Percentiles rank a stretch among this genome's conserved stretches.
These are phyloP conservation scores for Phylloporus sp. DNA, from an alignment of 1,284 basidiomycete genomes.

Conservation along the genomic window DNA sequence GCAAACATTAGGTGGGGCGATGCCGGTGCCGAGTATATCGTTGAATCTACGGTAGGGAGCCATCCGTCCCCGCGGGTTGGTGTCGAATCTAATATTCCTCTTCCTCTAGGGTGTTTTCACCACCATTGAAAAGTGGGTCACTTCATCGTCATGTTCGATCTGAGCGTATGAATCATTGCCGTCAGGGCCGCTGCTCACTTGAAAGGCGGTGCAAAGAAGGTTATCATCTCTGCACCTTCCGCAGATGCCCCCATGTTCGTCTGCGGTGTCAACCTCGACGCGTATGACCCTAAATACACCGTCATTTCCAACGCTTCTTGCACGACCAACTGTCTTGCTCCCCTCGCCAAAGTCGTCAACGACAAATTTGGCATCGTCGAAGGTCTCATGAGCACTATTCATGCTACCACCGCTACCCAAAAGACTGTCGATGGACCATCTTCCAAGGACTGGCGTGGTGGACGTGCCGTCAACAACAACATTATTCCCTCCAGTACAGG, in stretches of 20 bases:
- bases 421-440: constrained; percentile 99
- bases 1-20: constrained; percentile 84
- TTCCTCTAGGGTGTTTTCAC: constrained; percentile 91
- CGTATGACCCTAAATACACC: constrained; percentile 90
- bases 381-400: constrained; percentile 99
- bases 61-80: not conserved
- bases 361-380: constrained; percentile 96
- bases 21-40: constrained; percentile 89
- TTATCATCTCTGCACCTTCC: constrained; percentile 99
- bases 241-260: constrained; percentile 99
- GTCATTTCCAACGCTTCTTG: constrained; percentile 99
- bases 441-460: constrained; percentile 95
- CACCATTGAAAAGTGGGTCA: constrained; percentile 77
- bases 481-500: constrained; percentile 99
- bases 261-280: constrained; percentile 95
- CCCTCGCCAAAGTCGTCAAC: constrained; percentile 97
- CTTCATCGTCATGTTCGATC: constrained; percentile 4
- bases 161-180: not conserved
- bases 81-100: constrained; percentile 16
- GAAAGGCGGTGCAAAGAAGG: constrained; percentile 99
- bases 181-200: constrained; percentile 89
- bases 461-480: constrained; percentile 96
- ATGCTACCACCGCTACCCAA: constrained; percentile 97
- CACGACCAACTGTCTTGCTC: constrained; percentile 99
- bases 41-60: constrained; percentile 87